phyloP scores from a whole-genome alignment of 306 rosid species.

The Quercus robur region DNA sequence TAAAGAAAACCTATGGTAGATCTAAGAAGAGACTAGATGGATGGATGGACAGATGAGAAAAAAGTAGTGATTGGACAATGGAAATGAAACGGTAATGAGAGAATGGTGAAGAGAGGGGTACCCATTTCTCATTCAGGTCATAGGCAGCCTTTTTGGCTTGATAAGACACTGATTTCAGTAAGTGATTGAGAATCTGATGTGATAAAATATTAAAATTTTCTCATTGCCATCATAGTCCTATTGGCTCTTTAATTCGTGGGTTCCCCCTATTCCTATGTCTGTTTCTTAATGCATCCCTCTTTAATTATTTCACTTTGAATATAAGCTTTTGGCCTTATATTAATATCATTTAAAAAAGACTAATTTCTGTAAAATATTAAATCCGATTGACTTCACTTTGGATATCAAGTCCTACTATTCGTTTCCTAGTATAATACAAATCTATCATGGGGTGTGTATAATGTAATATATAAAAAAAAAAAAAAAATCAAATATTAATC shows the following conservation, averaged over 20 bases:
- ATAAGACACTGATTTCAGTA: conserved; percentile 38
- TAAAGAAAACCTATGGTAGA: background rate
- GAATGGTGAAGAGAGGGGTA: background rate
- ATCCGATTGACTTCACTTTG: no score
- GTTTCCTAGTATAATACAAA: no score
- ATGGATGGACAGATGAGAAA: conserved; percentile 40
- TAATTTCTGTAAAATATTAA: background rate
- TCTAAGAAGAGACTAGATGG: background rate
- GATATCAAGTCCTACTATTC: no score
- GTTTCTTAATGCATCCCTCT: background rate
- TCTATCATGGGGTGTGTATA: no score
- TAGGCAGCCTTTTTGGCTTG: conserved; percentile 36
- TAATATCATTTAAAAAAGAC: background rate
- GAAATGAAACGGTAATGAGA: conserved; percentile 20
- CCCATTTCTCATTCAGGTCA: background rate
- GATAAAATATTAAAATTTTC: conserved; percentile 12
- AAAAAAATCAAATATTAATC: no score
- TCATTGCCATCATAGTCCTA: conserved; percentile 15
- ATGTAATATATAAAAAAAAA: no score
- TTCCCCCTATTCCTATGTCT: background rate
- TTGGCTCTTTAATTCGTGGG: conserved; percentile 2
- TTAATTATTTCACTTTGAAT: conserved; percentile 7
- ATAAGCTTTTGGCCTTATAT: background rate
- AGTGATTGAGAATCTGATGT: conserved; percentile 24
- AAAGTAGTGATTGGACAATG: conserved; percentile 45